phyloP scores from a whole-genome alignment of 2,329 filamentous ascomycete species.

The Sporothrix phasma region DNA sequence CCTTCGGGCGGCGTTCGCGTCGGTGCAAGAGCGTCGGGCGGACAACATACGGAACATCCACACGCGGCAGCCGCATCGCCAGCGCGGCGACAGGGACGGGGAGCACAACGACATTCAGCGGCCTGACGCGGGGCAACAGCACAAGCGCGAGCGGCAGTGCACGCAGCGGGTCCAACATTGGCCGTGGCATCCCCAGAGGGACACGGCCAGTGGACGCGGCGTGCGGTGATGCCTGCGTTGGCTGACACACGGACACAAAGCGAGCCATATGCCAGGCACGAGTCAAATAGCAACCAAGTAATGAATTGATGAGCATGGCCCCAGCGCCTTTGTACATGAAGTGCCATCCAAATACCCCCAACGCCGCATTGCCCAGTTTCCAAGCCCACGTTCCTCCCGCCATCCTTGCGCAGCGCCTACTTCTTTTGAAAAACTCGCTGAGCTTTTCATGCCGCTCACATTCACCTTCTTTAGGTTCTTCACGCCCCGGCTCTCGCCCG shows the following conservation, averaged over 20 bases:
- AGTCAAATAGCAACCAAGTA: not conserved
- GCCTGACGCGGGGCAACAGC: conserved; percentile 10
- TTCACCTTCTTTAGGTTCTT: conserved; percentile 82
- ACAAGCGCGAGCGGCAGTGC: not conserved
- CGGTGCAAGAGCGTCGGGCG: conserved; percentile 4
- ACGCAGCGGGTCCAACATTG: conserved; percentile 32
- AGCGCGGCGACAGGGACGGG: not conserved
- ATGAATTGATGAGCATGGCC: conserved; percentile 3
- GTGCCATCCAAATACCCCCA: conserved; percentile 9
- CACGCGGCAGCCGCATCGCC: not conserved
- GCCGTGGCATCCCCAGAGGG: conserved; percentile 40
- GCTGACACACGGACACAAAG: not conserved
- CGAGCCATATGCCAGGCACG: conserved; percentile 18
- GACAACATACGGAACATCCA: not conserved
- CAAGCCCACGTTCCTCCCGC: not conserved
- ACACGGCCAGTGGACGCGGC: conserved; percentile 30
- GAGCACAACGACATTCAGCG: conserved; percentile 9
- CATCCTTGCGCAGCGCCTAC: not conserved
- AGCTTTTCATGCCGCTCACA: conserved; percentile 92
- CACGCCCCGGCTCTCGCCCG: conserved; percentile 61
- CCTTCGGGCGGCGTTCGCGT: not conserved
- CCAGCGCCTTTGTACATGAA: not conserved
- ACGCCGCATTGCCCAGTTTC: not conserved
- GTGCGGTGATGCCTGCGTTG: conserved; percentile 1
- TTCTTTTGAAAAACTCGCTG: conserved; percentile 87